phyloP scores from a whole-genome alignment of 257 asterid species.

The Penstemon newberryi region DNA sequence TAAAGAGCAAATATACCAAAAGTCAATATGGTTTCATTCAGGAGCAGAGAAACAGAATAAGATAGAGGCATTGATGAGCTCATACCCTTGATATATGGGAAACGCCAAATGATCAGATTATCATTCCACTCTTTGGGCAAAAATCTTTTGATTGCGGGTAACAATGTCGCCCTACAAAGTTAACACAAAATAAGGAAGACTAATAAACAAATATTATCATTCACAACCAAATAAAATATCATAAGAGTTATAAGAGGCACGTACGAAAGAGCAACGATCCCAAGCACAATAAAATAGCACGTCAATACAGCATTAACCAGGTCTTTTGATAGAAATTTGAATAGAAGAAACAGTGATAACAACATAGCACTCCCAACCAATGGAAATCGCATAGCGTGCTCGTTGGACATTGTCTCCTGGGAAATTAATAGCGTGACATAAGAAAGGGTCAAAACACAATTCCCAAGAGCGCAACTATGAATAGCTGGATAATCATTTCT shows the following conservation, averaged over 20 bases:
- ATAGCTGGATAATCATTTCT: constrained; percentile 6
- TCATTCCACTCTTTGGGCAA: constrained; percentile 85
- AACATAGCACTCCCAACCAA: constrained; percentile 96
- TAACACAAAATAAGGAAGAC: constrained; percentile 21
- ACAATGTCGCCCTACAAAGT: constrained; percentile 78
- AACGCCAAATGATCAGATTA: constrained; percentile 62
- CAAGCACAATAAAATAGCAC: constrained; percentile 89
- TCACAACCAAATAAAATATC: constrained; percentile 20
- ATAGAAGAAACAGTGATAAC: constrained; percentile 87
- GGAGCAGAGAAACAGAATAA: constrained; percentile 18
- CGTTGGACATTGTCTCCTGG: constrained; percentile 97
- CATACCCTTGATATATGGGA: constrained; percentile 78
- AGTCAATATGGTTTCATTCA: neutral
- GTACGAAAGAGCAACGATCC: constrained; percentile 92
- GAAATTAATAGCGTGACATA: constrained; percentile 20
- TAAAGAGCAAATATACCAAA: constrained; percentile 2
- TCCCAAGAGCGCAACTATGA: neutral
- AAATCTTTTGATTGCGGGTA: constrained; percentile 73
- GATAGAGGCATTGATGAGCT: constrained; percentile 25
- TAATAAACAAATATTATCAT: neutral
- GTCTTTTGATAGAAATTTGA: constrained; percentile 95
- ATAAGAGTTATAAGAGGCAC: constrained; percentile 41
- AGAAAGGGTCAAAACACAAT: neutral
- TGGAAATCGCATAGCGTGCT: constrained; percentile 97
- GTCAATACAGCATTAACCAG: constrained; percentile 96